These are phyloP conservation scores for Leccinum disarticulatum DNA, from an alignment of 768 basidiomycete genomes.

Conservation along the genomic window DNA sequence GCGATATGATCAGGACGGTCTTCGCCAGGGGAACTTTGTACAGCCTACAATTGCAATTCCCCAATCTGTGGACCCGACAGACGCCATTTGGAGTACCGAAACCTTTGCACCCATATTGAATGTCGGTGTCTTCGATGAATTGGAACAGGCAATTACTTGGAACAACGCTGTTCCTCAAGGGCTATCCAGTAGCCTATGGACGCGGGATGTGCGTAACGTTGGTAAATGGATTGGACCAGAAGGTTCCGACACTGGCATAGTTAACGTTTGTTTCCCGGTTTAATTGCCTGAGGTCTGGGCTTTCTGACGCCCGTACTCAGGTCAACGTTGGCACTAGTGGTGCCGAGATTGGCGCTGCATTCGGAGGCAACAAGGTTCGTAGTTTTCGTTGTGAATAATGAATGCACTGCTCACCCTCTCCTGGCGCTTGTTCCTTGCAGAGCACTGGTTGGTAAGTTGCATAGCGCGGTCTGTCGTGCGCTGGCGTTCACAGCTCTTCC, in stretches of 20 bases:
- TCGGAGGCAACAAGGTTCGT: slow-evolving; percentile 89
- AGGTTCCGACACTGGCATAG: slow-evolving; percentile 90
- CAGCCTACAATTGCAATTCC: slow-evolving; percentile 83
- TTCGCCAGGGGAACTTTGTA: slow-evolving; percentile 81
- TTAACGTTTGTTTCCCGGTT: slow-evolving; percentile 61
- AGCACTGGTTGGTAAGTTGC: slow-evolving; percentile 76
- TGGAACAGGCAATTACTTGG: slow-evolving; percentile 85
- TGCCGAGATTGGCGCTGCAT: slow-evolving; percentile 81
- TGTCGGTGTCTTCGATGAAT: slow-evolving; percentile 80
- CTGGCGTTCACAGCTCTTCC: slow-evolving; percentile 21
- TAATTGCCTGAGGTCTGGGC: neutral
- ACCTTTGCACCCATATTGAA: slow-evolving; percentile 90
- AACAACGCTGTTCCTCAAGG: slow-evolving; percentile 92
- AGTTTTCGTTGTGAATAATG: slow-evolving; percentile 11
- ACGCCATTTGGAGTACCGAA: slow-evolving; percentile 73
- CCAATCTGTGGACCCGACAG: slow-evolving; percentile 49
- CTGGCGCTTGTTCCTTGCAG: slow-evolving; percentile 37
- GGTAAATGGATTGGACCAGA: slow-evolving; percentile 91
- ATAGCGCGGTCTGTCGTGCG: slow-evolving; percentile 10
- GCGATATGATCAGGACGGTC: slow-evolving; percentile 47
- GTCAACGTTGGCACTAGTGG: slow-evolving; percentile 70
- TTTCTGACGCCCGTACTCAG: slow-evolving; percentile 29
- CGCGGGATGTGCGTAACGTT: slow-evolving; percentile 75
- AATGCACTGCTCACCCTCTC: slow-evolving; percentile 12
- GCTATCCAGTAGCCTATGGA: slow-evolving; percentile 91